Base-by-base conservation (phyloP, 75 land plant species). In the Pinus tabuliformis region DNA sequence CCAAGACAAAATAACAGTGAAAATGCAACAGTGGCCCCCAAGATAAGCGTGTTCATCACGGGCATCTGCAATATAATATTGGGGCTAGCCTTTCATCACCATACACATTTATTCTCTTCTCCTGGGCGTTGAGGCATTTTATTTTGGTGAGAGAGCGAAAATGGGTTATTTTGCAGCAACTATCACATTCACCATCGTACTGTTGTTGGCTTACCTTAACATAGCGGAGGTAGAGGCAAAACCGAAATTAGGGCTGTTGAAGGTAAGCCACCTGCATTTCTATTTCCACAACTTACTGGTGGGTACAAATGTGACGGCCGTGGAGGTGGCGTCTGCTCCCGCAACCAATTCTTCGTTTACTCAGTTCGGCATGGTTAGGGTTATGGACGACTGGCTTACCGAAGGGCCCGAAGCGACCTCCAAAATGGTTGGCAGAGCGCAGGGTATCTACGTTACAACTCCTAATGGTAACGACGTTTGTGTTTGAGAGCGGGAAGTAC, bases 331-430 rank as follows among this genome's bases (percentile, higher is more conserved):
- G 3, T 37, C 24, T 20, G 78, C 83, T 5, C 72, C 77, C 26
- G 33, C 13, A n/a, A 37, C 78, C 68, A 80, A 78, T 73, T 13
- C 73, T 21, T 42, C 78, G 0, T 0, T 56, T 15, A 76, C 73
- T 21, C 54, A 45, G 3, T 90, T 90, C 62, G 92, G 92, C 24
- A 15, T 33, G 5, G 58, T 86, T 17, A 45, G 30, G 22, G 68
- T 72, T 6, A 72, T 72, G 57, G 82, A 81, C 65, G 82, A 81
- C 18, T 12, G 59, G 9, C 26, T 81, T 16, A 81, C 82, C 17
- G 57, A 79, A 18, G 73, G 79, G 73, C 73, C 80, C 1, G 57
- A 60, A 15, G 45, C 59, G n/a, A 62, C 60, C 42, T 76, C 80
- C 62, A 52, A 49, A 58, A 5, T 64, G 17, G 62, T 80, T 14